Percentiles rank a stretch among this genome's conserved stretches.
These are phyloP conservation scores for Aspergillus sclerotialis DNA, from an alignment of 2,329 filamentous ascomycete genomes.

Conservation along the genomic window DNA sequence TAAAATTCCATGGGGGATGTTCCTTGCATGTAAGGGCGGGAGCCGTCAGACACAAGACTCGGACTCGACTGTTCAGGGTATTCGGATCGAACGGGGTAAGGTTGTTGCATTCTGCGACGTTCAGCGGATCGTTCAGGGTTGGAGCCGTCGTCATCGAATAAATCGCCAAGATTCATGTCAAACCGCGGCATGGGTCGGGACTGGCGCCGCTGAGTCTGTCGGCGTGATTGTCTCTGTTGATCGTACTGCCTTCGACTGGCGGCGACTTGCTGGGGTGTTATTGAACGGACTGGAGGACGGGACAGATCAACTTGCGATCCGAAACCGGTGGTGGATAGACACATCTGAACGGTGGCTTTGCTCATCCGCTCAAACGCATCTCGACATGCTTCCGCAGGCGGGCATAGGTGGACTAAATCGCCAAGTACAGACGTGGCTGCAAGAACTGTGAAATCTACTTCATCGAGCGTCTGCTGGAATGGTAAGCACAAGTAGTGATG, in stretches of 20 bases:
- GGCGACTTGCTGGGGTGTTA: conserved; percentile 9
- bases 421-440: conserved; percentile 87
- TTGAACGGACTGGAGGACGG: conserved; percentile 11
- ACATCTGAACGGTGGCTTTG: conserved; percentile 93
- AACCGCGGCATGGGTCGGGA: conserved; percentile 48
- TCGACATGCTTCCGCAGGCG: conserved; percentile 86
- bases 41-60: conserved; percentile 14
- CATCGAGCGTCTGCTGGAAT: conserved; percentile 63
- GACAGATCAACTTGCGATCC: conserved; percentile 42
- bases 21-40: conserved; percentile 18
- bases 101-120: conserved; percentile 20
- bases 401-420: conserved; percentile 89
- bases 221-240: conserved; percentile 21
- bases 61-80: conserved; percentile 17
- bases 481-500: neutral
- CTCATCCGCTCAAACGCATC: conserved; percentile 94
- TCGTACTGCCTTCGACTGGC: conserved; percentile 12
- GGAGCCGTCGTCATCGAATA: conserved; percentile 41
- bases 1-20: conserved; percentile 26
- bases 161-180: conserved; percentile 50
- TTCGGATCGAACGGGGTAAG: conserved; percentile 15
- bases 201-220: conserved; percentile 26
- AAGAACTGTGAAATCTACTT: conserved; percentile 94
- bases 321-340: conserved; percentile 77
- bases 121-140: conserved; percentile 29